These are phyloP conservation scores for Arxiozyma telluris DNA, from an alignment of 1,139 yeast species.

Conservation along the genomic window DNA sequence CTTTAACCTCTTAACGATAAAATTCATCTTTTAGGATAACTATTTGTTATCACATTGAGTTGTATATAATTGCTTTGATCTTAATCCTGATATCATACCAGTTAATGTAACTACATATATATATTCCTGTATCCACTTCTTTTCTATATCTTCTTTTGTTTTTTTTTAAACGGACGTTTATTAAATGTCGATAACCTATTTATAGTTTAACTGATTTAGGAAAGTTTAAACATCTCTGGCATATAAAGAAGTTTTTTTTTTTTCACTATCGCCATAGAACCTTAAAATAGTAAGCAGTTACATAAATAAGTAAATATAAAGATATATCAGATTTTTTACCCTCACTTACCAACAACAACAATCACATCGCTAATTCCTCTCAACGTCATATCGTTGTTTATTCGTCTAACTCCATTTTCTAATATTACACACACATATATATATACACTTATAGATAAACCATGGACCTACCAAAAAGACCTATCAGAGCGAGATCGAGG, in stretches of 20 bases:
- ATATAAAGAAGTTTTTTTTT: background rate
- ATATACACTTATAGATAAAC: background rate
- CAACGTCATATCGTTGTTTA: too few species aligned
- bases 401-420: too few species aligned
- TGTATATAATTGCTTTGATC: background rate
- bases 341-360: background rate
- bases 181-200: too few species aligned
- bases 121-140: background rate
- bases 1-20: background rate
- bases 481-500: constrained; percentile 1
- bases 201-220: background rate
- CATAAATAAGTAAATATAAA: background rate
- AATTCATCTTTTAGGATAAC: background rate
- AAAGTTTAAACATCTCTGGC: too few species aligned
- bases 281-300: background rate
- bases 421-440: background rate
- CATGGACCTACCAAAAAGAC: constrained; percentile 2
- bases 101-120: too few species aligned
- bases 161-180: too few species aligned
- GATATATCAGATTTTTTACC: background rate
- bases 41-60: background rate
- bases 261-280: background rate
- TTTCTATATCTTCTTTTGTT: background rate
- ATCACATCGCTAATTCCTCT: background rate
- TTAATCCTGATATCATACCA: background rate